Evolutionary conservation across 345 rosid species (phyloP).

Genomic region (Gossypium anomalum): DNA sequence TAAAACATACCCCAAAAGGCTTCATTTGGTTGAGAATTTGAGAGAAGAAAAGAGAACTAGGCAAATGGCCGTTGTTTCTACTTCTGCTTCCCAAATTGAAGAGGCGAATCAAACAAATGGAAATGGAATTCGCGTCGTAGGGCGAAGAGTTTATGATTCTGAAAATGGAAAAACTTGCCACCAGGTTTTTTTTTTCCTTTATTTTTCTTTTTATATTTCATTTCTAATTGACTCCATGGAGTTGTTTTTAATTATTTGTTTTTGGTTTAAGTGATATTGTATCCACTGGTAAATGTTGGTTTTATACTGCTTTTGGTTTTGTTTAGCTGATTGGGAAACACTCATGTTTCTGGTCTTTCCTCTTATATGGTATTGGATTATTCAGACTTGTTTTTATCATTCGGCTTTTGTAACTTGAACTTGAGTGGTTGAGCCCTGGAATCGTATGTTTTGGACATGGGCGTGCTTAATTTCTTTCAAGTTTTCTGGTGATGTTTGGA

Average conservation of each 20-base stretch:
- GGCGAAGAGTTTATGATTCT: constrained; percentile 51
- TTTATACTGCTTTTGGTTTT: too few species aligned
- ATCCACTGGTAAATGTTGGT: not conserved
- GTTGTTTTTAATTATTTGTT: not conserved
- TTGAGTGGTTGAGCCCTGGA: too few species aligned
- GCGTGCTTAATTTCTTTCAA: too few species aligned
- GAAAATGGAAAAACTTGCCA: constrained; percentile 69
- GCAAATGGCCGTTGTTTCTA: constrained; percentile 11
- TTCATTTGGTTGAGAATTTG: not conserved
- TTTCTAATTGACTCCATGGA: not conserved
- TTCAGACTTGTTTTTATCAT: too few species aligned
- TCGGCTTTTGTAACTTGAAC: too few species aligned
- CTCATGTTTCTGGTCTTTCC: too few species aligned
- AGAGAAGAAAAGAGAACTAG: not conserved
- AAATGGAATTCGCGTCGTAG: constrained; percentile 47
- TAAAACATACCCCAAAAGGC: not conserved
- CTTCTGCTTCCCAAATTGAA: not conserved
- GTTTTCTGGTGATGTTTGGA: not conserved
- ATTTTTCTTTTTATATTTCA: not conserved
- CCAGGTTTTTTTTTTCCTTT: constrained; percentile 35
- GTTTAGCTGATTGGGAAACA: too few species aligned
- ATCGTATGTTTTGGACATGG: too few species aligned
- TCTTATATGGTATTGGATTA: too few species aligned
- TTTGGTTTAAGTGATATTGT: not conserved
- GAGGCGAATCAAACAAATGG: constrained; percentile 25